phyloP scores from a whole-genome alignment of 371 early-diverging fungal genomes.

The Cokeromyces recurvatus region DNA sequence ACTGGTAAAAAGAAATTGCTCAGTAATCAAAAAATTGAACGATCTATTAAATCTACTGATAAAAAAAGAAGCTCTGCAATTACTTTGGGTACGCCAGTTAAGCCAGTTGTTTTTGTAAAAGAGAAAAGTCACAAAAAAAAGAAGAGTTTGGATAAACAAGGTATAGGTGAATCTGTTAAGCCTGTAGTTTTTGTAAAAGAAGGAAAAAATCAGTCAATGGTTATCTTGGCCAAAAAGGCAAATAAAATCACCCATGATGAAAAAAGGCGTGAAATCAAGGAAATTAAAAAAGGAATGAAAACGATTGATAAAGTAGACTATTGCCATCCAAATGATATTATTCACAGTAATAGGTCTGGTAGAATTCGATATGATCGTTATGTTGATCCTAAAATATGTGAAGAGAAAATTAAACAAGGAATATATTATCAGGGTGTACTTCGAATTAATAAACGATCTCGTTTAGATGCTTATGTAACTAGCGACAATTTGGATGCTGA shows the following conservation, averaged over 20 bases:
- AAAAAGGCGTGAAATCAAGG: background rate
- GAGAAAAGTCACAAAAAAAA: too few relatives aligned
- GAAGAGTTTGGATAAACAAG: too few relatives aligned
- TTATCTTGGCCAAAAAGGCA: background rate
- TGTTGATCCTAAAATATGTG: slow-evolving; percentile 16
- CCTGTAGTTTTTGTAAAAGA: slow-evolving; percentile 5
- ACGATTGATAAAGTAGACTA: slow-evolving; percentile 7
- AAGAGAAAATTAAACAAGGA: slow-evolving; percentile 9
- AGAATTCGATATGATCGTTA: slow-evolving; percentile 15
- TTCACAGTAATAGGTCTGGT: slow-evolving; percentile 6
- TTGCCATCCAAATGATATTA: slow-evolving; percentile 27
- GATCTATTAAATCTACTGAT: background rate
- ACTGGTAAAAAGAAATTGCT: background rate
- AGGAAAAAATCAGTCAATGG: background rate
- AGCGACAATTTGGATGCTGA: slow-evolving; percentile 37
- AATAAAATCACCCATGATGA: background rate
- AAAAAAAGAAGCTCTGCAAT: background rate
- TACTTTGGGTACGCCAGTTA: background rate
- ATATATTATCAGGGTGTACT: slow-evolving; percentile 42
- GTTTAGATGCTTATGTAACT: slow-evolving; percentile 67
- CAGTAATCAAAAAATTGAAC: background rate
- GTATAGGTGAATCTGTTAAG: slow-evolving; percentile 1
- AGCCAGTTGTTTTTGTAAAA: slow-evolving; percentile 5
- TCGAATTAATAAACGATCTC: slow-evolving; percentile 62
- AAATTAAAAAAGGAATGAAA: background rate